phyloP scores from a whole-genome alignment of 2,329 filamentous ascomycete genomes.

The Herpotrichia juniperi region DNA sequence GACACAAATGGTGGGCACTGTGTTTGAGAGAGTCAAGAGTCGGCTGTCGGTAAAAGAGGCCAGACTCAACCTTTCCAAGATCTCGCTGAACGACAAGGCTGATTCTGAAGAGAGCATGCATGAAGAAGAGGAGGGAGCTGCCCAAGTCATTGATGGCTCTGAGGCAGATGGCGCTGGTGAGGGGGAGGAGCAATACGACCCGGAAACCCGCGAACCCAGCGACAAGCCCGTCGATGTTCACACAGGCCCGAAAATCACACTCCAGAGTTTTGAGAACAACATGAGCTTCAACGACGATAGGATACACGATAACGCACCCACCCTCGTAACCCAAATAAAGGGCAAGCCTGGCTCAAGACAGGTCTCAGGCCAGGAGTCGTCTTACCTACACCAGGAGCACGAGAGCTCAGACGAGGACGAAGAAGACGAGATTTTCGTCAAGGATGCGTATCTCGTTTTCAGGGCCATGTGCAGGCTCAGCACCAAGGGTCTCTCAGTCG shows the following conservation, averaged over 20 bases:
- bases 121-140: constrained; percentile 30
- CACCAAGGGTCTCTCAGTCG: constrained; percentile 85
- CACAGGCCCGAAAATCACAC: constrained; percentile 64
- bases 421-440: constrained; percentile 95
- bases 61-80: constrained; percentile 62
- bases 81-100: constrained; percentile 46
- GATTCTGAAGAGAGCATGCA: constrained; percentile 39
- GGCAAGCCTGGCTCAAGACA: constrained; percentile 49
- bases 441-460: constrained; percentile 96
- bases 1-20: constrained; percentile 98
- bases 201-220: constrained; percentile 46
- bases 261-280: constrained; percentile 72
- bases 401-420: constrained; percentile 69
- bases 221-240: constrained; percentile 54
- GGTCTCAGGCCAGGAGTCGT: constrained; percentile 52
- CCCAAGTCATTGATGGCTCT: constrained; percentile 29
- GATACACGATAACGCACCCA: constrained; percentile 71
- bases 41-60: constrained; percentile 87
- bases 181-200: constrained; percentile 42
- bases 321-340: constrained; percentile 67
- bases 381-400: constrained; percentile 32
- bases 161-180: constrained; percentile 48
- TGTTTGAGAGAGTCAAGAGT: constrained; percentile 92
- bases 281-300: constrained; percentile 70
- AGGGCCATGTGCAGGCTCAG: constrained; percentile 97